These are phyloP conservation scores for Singerocomus rubriflavus DNA, from an alignment of 1,284 basidiomycete genomes.

Conservation along the genomic window DNA sequence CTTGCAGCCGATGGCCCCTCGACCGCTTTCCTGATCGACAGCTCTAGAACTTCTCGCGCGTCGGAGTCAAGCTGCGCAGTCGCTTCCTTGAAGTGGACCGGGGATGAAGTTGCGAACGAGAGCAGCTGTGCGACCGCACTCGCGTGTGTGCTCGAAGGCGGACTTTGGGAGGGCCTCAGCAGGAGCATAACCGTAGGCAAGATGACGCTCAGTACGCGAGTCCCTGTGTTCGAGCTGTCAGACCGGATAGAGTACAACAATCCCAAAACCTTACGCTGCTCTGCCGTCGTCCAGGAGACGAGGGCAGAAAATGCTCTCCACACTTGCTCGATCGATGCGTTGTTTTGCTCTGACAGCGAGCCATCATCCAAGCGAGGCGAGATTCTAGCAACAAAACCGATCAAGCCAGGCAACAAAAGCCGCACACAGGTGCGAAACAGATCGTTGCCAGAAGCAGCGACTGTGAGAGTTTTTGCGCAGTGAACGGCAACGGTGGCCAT, in stretches of 20 bases:
- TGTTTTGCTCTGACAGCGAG: constrained; percentile 50
- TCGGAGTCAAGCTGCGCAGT: constrained; percentile 65
- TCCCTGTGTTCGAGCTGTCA: constrained; percentile 41
- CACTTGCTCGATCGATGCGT: constrained; percentile 71
- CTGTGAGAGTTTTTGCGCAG: constrained; percentile 75
- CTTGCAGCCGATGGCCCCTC: constrained; percentile 40
- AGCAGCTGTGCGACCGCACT: constrained; percentile 76
- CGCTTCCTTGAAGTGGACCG: constrained; percentile 84
- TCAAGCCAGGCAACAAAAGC: constrained; percentile 75
- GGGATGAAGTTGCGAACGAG: constrained; percentile 70
- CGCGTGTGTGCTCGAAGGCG: constrained; percentile 51
- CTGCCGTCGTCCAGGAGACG: constrained; percentile 55
- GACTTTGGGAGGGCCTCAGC: constrained; percentile 52
- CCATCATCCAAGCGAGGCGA: constrained; percentile 58
- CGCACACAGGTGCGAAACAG: constrained; percentile 73
- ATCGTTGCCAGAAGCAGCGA: constrained; percentile 62
- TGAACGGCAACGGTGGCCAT: constrained; percentile 84
- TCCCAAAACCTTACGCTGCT: constrained; percentile 52
- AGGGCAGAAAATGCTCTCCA: constrained; percentile 78
- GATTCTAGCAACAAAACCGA: constrained; percentile 73
- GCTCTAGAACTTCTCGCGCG: constrained; percentile 68
- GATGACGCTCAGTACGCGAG: constrained; percentile 71
- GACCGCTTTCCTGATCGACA: constrained; percentile 74
- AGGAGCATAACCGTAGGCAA: constrained; percentile 78
- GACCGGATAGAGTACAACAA: constrained; percentile 1